Conservation (phyloP, 2,329 filamentous ascomycete species). For the Hypoxylon sp. region DNA sequence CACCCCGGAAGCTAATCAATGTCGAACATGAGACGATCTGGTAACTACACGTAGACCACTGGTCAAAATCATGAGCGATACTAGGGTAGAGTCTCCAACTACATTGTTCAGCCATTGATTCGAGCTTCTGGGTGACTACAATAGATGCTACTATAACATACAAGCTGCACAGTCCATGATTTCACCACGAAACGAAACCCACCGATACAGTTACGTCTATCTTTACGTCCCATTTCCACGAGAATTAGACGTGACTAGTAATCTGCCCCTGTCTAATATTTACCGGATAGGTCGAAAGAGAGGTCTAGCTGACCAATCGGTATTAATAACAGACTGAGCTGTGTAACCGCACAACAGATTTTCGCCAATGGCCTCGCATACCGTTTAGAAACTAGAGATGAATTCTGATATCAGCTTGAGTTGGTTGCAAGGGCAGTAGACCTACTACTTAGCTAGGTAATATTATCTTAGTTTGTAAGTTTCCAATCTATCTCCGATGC, state of each 20-base stretch:
- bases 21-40: constrained; percentile 12
- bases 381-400: too few relatives aligned
- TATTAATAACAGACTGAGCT: constrained; percentile 6
- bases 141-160: constrained; percentile 26
- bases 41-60: constrained; percentile 21
- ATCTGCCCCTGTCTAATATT: constrained; percentile 7
- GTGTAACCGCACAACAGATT: constrained; percentile 5
- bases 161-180: constrained; percentile 17
- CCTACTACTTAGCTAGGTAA: too few relatives aligned
- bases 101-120: constrained; percentile 12
- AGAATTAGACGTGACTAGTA: constrained; percentile 10
- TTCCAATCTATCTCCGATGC: constrained; percentile 44
- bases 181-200: constrained; percentile 19
- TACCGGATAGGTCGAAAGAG: constrained; percentile 41
- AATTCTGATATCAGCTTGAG: too few relatives aligned
- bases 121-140: background rate
- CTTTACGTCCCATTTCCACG: constrained; percentile 11
- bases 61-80: constrained; percentile 31
- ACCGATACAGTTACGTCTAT: constrained; percentile 5
- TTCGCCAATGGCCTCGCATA: constrained; percentile 14
- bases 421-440: background rate
- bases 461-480: constrained; percentile 6
- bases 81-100: constrained; percentile 28
- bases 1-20: constrained; percentile 21
- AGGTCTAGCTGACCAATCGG: constrained; percentile 31